These are phyloP conservation scores for Trichosanthes cucumerina DNA, from an alignment of 306 rosid species.

Conservation along the genomic window DNA sequence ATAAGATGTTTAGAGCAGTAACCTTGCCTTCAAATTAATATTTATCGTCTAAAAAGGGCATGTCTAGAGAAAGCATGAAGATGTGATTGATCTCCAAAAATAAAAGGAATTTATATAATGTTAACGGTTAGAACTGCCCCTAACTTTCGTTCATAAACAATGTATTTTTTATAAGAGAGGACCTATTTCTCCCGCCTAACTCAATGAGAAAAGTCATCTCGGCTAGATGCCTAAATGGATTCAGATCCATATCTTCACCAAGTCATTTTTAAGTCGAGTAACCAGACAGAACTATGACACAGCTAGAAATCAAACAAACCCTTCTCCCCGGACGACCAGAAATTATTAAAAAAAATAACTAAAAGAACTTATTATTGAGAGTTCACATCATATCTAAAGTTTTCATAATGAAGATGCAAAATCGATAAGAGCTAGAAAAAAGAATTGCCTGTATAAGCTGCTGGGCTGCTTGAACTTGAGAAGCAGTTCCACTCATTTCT, in stretches of 20 bases:
- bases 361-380: background rate
- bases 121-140: too few species aligned
- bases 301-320: background rate
- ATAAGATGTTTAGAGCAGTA: background rate
- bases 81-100: too few species aligned
- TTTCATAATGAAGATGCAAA: conserved; percentile 2
- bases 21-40: background rate
- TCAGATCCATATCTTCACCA: background rate
- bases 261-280: background rate
- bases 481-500: conserved; percentile 89
- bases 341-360: background rate
- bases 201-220: too few species aligned
- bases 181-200: too few species aligned
- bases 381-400: background rate
- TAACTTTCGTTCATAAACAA: too few species aligned
- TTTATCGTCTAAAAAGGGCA: background rate
- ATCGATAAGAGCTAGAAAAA: conserved; percentile 12
- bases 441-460: conserved; percentile 80
- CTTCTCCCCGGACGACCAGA: background rate
- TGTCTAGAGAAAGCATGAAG: too few species aligned
- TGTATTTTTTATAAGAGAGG: too few species aligned
- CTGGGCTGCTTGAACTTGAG: conserved; percentile 93
- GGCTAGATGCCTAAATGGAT: too few species aligned
- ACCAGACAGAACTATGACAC: background rate
- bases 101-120: too few species aligned